These are phyloP conservation scores for Mycena epipterygia DNA, from an alignment of 768 basidiomycete genomes.

Conservation along the genomic window DNA sequence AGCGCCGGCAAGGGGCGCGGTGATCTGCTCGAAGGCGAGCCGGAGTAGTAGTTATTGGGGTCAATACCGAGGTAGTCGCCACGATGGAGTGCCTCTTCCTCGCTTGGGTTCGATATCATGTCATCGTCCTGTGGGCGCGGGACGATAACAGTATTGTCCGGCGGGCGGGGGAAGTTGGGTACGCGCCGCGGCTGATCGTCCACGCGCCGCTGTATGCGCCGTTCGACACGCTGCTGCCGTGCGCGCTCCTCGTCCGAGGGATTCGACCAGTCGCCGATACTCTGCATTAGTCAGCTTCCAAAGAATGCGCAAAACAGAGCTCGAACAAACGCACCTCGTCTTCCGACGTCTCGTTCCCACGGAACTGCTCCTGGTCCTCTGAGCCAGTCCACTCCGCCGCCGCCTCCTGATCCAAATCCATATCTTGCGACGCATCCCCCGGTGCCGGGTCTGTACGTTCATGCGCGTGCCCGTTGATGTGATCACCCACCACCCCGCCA, in stretches of 20 bases:
- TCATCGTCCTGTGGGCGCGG: slow-evolving; percentile 65
- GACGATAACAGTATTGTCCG: slow-evolving; percentile 62
- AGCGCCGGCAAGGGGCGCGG: slow-evolving; percentile 68
- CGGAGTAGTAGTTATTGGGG: slow-evolving; percentile 59
- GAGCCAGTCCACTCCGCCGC: slow-evolving; percentile 89
- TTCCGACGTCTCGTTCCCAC: slow-evolving; percentile 64
- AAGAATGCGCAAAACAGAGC: slow-evolving; percentile 24
- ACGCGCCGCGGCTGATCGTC: slow-evolving; percentile 77
- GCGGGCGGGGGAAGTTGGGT: slow-evolving; percentile 86
- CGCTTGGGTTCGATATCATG: slow-evolving; percentile 89
- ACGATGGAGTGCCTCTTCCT: slow-evolving; percentile 66
- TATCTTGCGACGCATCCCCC: slow-evolving; percentile 49
- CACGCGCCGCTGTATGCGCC: slow-evolving; percentile 67
- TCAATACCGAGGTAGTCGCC: slow-evolving; percentile 62
- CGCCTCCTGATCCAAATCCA: slow-evolving; percentile 54
- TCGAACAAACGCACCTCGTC: slow-evolving; percentile 70
- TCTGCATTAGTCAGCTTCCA: slow-evolving; percentile 57
- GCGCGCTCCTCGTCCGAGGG: slow-evolving; percentile 92
- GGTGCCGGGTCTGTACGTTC: slow-evolving; percentile 40
- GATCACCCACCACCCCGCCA: slow-evolving; percentile 32
- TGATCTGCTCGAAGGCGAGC: slow-evolving; percentile 58
- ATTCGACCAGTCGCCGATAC: slow-evolving; percentile 91
- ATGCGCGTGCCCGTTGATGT: slow-evolving; percentile 29
- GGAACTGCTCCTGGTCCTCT: slow-evolving; percentile 69
- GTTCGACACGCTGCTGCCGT: slow-evolving; percentile 73